phyloP scores from a whole-genome alignment of 202 grass and related monocot genomes.

The Hordeum pubiflorum region DNA sequence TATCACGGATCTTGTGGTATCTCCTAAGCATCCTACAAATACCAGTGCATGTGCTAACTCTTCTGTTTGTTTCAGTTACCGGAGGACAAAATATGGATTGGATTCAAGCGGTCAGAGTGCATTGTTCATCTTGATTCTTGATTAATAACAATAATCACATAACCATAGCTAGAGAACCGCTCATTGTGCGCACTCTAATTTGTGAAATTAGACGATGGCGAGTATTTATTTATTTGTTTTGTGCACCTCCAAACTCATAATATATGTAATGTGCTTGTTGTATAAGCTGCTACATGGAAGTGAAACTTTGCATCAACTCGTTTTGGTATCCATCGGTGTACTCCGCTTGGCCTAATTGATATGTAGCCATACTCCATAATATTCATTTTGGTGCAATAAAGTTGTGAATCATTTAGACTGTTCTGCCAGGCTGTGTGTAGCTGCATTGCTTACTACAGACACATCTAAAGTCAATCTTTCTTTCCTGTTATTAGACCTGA shows the following conservation, averaged over 20 bases:
- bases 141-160: conserved; percentile 14
- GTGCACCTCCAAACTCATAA: conserved; percentile 4
- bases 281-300: conserved; percentile 13
- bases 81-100: conserved; percentile 41
- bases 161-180: conserved; percentile 12
- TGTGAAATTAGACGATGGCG: conserved; percentile 15
- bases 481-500: neutral
- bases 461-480: neutral
- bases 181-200: conserved; percentile 23
- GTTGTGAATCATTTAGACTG: neutral
- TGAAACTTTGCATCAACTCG: neutral
- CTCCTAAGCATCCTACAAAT: neutral
- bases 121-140: conserved; percentile 44
- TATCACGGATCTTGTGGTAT: neutral
- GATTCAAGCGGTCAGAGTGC: conserved; percentile 30
- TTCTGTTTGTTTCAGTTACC: conserved; percentile 34
- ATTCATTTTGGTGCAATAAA: conserved; percentile 8
- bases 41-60: neutral
- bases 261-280: conserved; percentile 22
- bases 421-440: neutral
- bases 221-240: conserved; percentile 28
- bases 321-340: neutral
- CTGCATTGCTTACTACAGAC: neutral
- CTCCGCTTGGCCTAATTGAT: neutral
- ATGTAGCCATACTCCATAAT: neutral